Evolutionary conservation across 2,329 filamentous ascomycete genomes (phyloP), one percentile per base, ranked within the genome.

Genomic region (Fusarium begoniae): DNA sequence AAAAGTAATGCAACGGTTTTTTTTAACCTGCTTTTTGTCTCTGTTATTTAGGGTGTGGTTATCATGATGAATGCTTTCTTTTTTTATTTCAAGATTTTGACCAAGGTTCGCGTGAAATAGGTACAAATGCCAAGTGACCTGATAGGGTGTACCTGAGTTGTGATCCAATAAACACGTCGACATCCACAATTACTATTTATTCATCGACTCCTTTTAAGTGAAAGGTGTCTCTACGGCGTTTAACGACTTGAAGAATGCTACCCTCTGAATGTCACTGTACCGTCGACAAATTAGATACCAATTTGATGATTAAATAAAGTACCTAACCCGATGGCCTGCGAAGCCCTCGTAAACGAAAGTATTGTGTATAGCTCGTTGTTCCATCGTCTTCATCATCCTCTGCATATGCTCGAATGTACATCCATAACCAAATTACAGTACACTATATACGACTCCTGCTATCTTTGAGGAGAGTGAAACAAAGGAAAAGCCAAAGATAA

Each of bases 1-100:
- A 83, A 84, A 84, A 84, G 82, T 84, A 84, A 84, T 83, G 82
- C 82, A 81, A 82, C 76, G 79, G 79, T 78, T 78, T 79, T 77
- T 64, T 77, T 64, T n/a, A 37, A 75, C 76, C 69, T 81, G 78
- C 78, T 79, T 77, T 80, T 80, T 78, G 77, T 78, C 74, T 75
- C 75, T 81, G 80, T 69, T 82, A 82, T 81, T 80, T 81, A 81
- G 80, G 67, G 81, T 79, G 79, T 81, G 75, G 75, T 78, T 81
- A 77, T 78, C 70, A 82, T 80, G 77, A 81, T 79, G 76, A 80
- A 77, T 67, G 65, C 57, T 75, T 75, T 72, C 66, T 69, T 74
- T 63, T 74, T 74, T 79, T 65, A 44, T 61, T 70, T 75, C 62
- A 66, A 66, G 26, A 32, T 7, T 10, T 28, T 38, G 10, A 43